A percentile compares a stretch with the other conserved stretches of the same genome.
Evolutionary conservation across 140 eudicot species (phyloP).

Genomic region (Cichorium intybus): DNA sequence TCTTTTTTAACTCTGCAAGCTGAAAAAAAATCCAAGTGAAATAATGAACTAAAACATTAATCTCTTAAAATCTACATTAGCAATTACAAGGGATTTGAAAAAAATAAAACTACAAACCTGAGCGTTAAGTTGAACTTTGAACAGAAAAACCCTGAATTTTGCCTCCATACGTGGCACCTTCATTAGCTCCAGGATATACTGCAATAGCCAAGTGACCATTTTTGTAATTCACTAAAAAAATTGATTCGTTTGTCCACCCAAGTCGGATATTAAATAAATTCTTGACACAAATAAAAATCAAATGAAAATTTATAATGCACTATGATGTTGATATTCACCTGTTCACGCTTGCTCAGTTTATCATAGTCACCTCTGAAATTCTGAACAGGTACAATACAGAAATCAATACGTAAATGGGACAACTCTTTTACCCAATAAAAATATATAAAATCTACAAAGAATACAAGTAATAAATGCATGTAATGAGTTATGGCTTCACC

Average conservation of each 20-base stretch:
- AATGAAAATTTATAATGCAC: background rate
- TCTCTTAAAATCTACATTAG: background rate
- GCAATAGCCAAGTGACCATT: constrained; percentile 18
- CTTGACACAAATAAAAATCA: background rate
- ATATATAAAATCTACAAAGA: background rate
- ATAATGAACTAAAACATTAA: too few relatives aligned
- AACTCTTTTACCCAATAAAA: background rate
- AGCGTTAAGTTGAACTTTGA: constrained; percentile 69
- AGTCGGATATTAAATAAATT: background rate
- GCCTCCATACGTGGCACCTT: constrained; percentile 88
- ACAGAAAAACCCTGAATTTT: constrained; percentile 59
- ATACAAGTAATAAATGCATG: background rate
- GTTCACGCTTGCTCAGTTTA: constrained; percentile 66
- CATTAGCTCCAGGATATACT: constrained; percentile 79
- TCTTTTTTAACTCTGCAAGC: constrained; percentile 62
- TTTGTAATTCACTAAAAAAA: background rate
- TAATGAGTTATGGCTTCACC: constrained; percentile 34
- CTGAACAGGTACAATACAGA: constrained; percentile 34
- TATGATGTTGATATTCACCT: constrained; percentile 31
- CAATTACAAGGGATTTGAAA: background rate
- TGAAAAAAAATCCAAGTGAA: constrained; percentile 33
- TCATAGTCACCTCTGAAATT: constrained; percentile 58
- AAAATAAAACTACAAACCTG: constrained; percentile 47
- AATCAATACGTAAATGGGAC: constrained; percentile 19
- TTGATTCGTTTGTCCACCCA: too few relatives aligned